Evolutionary conservation across 495 filamentous ascomycete species (phyloP), one percentile per base, ranked within the genome.

Genomic region (Articulospora tetracladia): DNA sequence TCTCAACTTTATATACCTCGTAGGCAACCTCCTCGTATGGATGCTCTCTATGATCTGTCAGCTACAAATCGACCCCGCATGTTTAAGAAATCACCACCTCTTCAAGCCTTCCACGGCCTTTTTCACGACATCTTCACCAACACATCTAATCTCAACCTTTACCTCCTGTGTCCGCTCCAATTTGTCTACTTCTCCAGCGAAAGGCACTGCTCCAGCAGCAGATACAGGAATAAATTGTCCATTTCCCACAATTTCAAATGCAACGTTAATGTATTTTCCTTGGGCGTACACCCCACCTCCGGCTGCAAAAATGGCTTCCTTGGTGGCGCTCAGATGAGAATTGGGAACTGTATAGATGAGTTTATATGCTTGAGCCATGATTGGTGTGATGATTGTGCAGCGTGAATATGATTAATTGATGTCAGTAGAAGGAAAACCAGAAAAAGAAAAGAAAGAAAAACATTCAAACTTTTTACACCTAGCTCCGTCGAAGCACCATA

Each of bases 11-110:
- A 71, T 84, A 86, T 32, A 90, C 86, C 62, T 90, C 84, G 77
- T 90, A 91, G 11, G 83, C 80, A 20, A 80, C 78, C 65, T 85
- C 84, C 68, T 90, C 87, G 69, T 90, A 90, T 49, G 87, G 88
- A 77, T 90, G 86, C 46, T 82, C 77, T 64, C 81, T 82, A 47
- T 17, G 39, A 27, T 51, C 17, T 47, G 10, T 44, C 17, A 44
- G 39, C 39, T 44, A 34, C 30, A 6, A 34, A 6, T 34, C 30
- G 15, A 15, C 30, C 6, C 11, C 30, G 26, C 24, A 54, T 32
- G n/a, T 59, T 34, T 15, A 34, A 34, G 30, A 34, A 47, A n/a
- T 48, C 53, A 76, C 81, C 59, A 87, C 85, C 68, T 76, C 71
- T 86, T 88, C 72, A 91, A 68, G 32, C 83, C 86, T 32, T 72